Base-by-base conservation (phyloP, 192 early-diverging fungal species). In the Coemansia sp. region DNA sequence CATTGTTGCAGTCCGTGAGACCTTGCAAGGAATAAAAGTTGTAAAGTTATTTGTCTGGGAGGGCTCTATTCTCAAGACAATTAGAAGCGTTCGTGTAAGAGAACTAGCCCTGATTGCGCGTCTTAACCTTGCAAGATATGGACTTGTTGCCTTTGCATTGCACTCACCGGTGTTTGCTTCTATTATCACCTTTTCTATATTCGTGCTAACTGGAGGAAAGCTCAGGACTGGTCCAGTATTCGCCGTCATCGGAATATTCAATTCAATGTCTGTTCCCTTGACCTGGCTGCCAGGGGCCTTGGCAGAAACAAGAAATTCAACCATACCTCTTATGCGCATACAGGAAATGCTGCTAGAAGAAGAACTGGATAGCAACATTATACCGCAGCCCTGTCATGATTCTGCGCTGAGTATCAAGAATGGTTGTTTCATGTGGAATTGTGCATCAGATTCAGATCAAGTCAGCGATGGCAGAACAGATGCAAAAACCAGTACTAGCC, bases 21-120 rank as follows among this genome's bases (percentile, higher is more conserved):
- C 79, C 1, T 41, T 95, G 37, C 89, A 88, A 50, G 89, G 88
- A 3, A 87, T 91, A 38, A 81, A 79, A 53, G 85, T 87, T 37
- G 87, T 92, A 40, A 92, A 92, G 68, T 86, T 85, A 18, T 92
- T 87, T 75, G 88, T 86, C 18, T 91, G 86, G 87, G 85, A 86
- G 21, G 50, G 65, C 9, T 67, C 74, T 9, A 68, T 84, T 10
- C 61, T 71, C 8, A 62, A 71, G 32, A 69, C 21, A 8, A 72
- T 84, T 18, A 56, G 69, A 40, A 42, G 66, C 32, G 63, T 72
- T 21, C 81, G 81, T 54, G 47, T 48, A 37, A 74, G 72, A 42
- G 81, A 84, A 53, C 32, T 72, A 7, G n/a, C 18, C 13, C 19
- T 72, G 2, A 78, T 84, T 68, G 76, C 72, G 4, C 48, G 63